These are phyloP conservation scores for Yamadazyma pseudoaaseri DNA, from an alignment of 1,139 yeast species.

Conservation along the genomic window DNA sequence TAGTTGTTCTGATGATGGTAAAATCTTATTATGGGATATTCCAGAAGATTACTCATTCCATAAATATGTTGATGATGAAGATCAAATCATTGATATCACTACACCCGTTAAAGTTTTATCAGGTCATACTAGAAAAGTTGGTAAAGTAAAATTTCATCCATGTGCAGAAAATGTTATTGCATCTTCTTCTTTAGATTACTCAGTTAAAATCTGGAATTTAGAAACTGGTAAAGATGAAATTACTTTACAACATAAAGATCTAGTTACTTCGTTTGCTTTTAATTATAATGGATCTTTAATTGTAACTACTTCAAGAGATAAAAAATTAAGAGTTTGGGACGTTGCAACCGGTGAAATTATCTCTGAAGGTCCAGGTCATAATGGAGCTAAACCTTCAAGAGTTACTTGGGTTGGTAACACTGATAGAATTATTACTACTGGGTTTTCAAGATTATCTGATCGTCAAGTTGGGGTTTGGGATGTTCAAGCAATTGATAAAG, in stretches of 20 bases:
- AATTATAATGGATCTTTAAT: slow-evolving; percentile 83
- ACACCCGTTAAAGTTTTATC: slow-evolving; percentile 65
- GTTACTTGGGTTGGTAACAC: slow-evolving; percentile 87
- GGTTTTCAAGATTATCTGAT: slow-evolving; percentile 88
- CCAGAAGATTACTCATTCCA: slow-evolving; percentile 78
- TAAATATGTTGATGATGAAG: slow-evolving; percentile 57
- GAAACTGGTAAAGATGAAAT: slow-evolving; percentile 69
- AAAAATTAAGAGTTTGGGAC: slow-evolving; percentile 89
- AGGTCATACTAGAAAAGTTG: slow-evolving; percentile 94
- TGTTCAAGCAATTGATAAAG: slow-evolving; percentile 64
- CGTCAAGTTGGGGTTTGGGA: slow-evolving; percentile 97
- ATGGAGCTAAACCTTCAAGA: slow-evolving; percentile 89
- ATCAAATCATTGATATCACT: slow-evolving; percentile 63
- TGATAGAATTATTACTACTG: slow-evolving; percentile 89
- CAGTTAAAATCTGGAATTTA: slow-evolving; percentile 88
- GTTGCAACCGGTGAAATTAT: slow-evolving; percentile 69
- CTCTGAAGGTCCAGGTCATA: slow-evolving; percentile 85
- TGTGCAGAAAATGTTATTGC: slow-evolving; percentile 84
- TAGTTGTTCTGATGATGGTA: slow-evolving; percentile 90
- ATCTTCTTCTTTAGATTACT: slow-evolving; percentile 84
- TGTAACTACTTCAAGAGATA: slow-evolving; percentile 93
- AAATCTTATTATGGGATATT: slow-evolving; percentile 81
- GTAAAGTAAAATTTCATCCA: slow-evolving; percentile 90
- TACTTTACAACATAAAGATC: slow-evolving; percentile 81
- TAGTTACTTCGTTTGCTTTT: slow-evolving; percentile 88